Base-by-base conservation (phyloP, 2,329 filamentous ascomycete genomes). In the Clarireedia paspali region DNA sequence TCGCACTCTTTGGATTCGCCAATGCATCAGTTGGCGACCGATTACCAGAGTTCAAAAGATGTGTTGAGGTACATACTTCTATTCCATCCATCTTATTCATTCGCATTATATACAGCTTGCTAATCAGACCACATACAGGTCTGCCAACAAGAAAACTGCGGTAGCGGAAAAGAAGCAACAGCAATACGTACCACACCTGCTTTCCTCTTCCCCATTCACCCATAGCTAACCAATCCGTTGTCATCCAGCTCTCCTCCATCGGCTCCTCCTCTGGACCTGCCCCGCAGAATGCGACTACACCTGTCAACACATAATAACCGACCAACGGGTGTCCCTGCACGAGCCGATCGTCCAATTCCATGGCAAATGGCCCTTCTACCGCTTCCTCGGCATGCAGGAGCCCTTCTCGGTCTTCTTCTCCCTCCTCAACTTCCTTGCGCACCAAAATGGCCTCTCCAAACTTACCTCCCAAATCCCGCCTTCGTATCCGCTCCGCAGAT, bases 291-390 rank as follows among this genome's bases (percentile, higher is more conserved):
- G 94, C 83, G 91, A 99, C 77, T 95, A 99, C 76, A 87, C 89
- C 59, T 99, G 94, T 77, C 94, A 99, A 72, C 92, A 95, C 77
- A 87, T 96, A 70, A 79, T 95, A 58, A 97, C 94, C 56, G 73
- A 82, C 64, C 74, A 75, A 57, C 89, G 92, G 61, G 73, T 91
- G 62, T 75, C 81, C 26, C 76, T 80, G 60, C 80, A 83, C 58
- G 81, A 83, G 30, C 80, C 84, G 10, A 73, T 96, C 50, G 85
- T 92, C 56, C 94, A 99, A 74, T 99, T 91, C 77, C 91, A 99
- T 75, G 94, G 94, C 34, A 99, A 99, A 80, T 99, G 94, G 94
- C 94, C 94, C 40, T 99, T 99, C 74, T 78, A 85, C 71, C 88
- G 94, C 63, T 80, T 96, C 67, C 73, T 95, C 53, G 94, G 94